Percentiles rank a stretch among this genome's conserved stretches.
phyloP scores from a whole-genome alignment of 805 yeast species.

The Kurtzmaniella fragi region DNA sequence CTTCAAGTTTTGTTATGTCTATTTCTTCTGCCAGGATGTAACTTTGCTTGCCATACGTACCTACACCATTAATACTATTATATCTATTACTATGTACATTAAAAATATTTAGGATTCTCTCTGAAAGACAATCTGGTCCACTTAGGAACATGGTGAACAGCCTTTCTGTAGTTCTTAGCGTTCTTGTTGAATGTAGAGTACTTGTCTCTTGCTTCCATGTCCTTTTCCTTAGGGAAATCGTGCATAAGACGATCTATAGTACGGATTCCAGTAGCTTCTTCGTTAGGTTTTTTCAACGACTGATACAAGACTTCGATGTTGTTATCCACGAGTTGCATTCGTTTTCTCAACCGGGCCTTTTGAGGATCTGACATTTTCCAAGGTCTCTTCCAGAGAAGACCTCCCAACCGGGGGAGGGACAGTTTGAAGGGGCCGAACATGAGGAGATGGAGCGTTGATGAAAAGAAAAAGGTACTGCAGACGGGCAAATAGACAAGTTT shows the following conservation, averaged over 20 bases:
- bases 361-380: constrained; percentile 65
- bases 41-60: background rate
- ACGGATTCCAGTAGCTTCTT: constrained; percentile 29
- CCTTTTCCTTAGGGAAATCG: constrained; percentile 67
- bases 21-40: too few species aligned
- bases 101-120: constrained; percentile 70
- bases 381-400: constrained; percentile 62
- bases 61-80: background rate
- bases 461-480: too few species aligned
- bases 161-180: constrained; percentile 76
- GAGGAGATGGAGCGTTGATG: background rate
- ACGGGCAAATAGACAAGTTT: too few species aligned
- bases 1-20: too few species aligned
- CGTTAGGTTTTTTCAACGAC: constrained; percentile 14
- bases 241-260: constrained; percentile 33
- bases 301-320: constrained; percentile 63
- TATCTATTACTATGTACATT: constrained; percentile 10
- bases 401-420: constrained; percentile 55
- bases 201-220: constrained; percentile 79
- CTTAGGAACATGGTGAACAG: constrained; percentile 82
- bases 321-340: constrained; percentile 77
- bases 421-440: constrained; percentile 76
- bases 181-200: constrained; percentile 80
- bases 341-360: constrained; percentile 76
- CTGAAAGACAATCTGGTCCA: constrained; percentile 86